Evolutionary conservation across 495 filamentous ascomycete species (phyloP), one percentile per base, ranked within the genome.

Genomic region (Friedmanniomyces endolithicus): DNA sequence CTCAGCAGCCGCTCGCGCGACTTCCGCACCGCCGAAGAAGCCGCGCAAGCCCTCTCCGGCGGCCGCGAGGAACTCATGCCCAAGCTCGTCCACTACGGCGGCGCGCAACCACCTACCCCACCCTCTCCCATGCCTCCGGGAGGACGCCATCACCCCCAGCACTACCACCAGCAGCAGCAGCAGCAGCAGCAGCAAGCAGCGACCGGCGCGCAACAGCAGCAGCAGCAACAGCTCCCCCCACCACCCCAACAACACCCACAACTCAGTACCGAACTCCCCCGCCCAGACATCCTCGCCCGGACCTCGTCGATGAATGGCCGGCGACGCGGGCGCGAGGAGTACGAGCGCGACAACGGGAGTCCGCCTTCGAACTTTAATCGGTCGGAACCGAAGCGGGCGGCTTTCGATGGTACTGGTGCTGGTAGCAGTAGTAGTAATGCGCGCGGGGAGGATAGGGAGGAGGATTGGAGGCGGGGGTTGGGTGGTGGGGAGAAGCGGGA

Each of bases 21-120:
- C 65, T 96, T 94, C 66, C 86, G 86, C 55, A 95, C 92, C 1
- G 92, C 92, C 14, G 92, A 98, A 66, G 92, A 98, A 65, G 92
- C 86, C 7, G 88, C 96, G 49, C 84, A 84, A 25, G 86, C 90
- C 50, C 70, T 98, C 61, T 83, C 92, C 7, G 90, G 88, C 52
- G 92, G 92, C 16, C 82, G 92, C 47, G 87, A 94, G 54, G 92
- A 97, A 35, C 73, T 96, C 22, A 74, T 95, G 19, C 92, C 92
- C 12, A 87, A 88, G 62, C 84, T 97, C 56, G 87, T 98, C 53
- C 92, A 95, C 67, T 98, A 98, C 68, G 87, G 83, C 29, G 87
- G 90, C 31, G 84, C 87, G 58, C 86, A 86, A 63, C 90, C 92
- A 17, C 88, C 90, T 9, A 96, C 92, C 0, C 90, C 92, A 22